Evolutionary conservation across 768 basidiomycete genomes (phyloP).

Genomic region (Tulasnella sp.): DNA sequence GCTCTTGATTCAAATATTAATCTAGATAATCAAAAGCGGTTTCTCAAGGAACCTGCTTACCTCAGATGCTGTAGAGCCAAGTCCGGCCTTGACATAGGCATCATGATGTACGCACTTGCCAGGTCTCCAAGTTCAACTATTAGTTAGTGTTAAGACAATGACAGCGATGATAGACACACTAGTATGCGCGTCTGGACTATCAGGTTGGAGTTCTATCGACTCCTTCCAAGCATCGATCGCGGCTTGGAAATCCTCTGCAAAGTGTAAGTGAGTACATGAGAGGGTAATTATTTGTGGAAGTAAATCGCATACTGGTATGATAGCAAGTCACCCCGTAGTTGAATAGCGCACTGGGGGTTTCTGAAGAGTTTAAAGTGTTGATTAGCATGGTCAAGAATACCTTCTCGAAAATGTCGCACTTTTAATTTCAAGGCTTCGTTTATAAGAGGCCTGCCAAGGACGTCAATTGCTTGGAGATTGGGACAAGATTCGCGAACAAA

Average conservation of each 20-base stretch:
- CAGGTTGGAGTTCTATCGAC: slow-evolving; percentile 69
- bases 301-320: slow-evolving; percentile 60
- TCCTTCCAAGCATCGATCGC: slow-evolving; percentile 84
- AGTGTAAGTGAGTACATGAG: neutral
- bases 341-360: slow-evolving; percentile 42
- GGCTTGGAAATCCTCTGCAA: slow-evolving; percentile 74
- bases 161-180: slow-evolving; percentile 44
- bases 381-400: neutral
- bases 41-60: slow-evolving; percentile 36
- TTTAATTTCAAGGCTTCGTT: slow-evolving; percentile 72
- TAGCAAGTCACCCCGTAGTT: slow-evolving; percentile 86
- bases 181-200: slow-evolving; percentile 79
- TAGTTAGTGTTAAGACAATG: slow-evolving; percentile 20
- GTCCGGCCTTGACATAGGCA: slow-evolving; percentile 70
- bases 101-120: slow-evolving; percentile 83
- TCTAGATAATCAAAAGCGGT: slow-evolving; percentile 27
- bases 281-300: neutral
- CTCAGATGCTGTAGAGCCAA: slow-evolving; percentile 77
- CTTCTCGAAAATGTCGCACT: slow-evolving; percentile 23
- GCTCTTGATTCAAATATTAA: slow-evolving; percentile 42
- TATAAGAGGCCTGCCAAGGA: slow-evolving; percentile 42
- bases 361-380: neutral
- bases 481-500: neutral
- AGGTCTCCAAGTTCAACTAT: slow-evolving; percentile 46
- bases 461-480: neutral